Evolutionary conservation across 768 basidiomycete species (phyloP).

Genomic region (Pseudohyphozyma bogoriensis): DNA sequence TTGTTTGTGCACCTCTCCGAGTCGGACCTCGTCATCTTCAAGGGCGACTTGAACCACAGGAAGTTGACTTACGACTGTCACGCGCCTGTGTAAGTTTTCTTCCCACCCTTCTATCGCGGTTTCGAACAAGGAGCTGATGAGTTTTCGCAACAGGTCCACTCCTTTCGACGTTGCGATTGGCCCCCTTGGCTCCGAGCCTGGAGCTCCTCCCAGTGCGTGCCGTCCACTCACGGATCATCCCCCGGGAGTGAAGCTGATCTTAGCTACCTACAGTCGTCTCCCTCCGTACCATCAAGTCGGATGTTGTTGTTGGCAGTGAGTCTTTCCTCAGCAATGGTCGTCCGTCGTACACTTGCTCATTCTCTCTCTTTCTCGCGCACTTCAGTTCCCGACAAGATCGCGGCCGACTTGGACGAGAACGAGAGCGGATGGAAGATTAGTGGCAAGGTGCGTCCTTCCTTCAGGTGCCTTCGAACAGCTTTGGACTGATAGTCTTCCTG

Average conservation of each 20-base stretch:
- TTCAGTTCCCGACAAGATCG: constrained; percentile 44
- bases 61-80: constrained; percentile 45
- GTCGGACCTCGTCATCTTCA: constrained; percentile 83
- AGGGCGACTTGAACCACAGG: constrained; percentile 73
- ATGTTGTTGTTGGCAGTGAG: constrained; percentile 86
- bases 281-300: constrained; percentile 79
- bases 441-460: constrained; percentile 48
- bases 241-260: too few species aligned
- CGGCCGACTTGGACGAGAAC: constrained; percentile 67
- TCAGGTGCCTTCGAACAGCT: too few species aligned
- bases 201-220: constrained; percentile 71
- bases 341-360: too few species aligned
- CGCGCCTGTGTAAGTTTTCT: constrained; percentile 37
- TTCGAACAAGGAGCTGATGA: constrained; percentile 47
- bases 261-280: constrained; percentile 70
- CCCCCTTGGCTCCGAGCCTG: constrained; percentile 76
- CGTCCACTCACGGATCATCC: neutral
- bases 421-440: constrained; percentile 96
- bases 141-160: too few species aligned
- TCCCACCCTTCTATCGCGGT: neutral
- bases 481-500: neutral
- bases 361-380: too few species aligned
- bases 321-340: too few species aligned
- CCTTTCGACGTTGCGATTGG: constrained; percentile 86
- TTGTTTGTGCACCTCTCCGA: constrained; percentile 60